Evolutionary conservation across 305 asterid species (phyloP).

Genomic region (Fraxinus floribunda): DNA sequence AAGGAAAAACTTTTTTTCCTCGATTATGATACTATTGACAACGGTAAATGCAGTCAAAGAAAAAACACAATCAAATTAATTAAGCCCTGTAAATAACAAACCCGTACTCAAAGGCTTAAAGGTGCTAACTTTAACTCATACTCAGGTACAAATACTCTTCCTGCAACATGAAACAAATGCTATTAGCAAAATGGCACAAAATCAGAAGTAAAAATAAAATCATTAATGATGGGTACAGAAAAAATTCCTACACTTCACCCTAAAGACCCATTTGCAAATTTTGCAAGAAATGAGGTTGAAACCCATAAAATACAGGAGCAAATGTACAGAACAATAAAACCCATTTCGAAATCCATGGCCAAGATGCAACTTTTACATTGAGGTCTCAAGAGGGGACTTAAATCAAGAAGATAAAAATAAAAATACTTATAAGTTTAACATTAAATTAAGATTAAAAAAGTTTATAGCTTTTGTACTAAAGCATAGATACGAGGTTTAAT

Average conservation of each 20-base stretch:
- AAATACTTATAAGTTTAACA: neutral
- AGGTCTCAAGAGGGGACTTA: neutral
- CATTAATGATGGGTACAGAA: neutral
- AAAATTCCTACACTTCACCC: slow-evolving; percentile 28
- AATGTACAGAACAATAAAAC: neutral
- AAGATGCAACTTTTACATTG: neutral
- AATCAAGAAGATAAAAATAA: neutral
- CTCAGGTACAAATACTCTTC: slow-evolving; percentile 11
- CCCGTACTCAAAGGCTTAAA: slow-evolving; percentile 2
- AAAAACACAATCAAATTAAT: slow-evolving; percentile 7
- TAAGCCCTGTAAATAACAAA: slow-evolving; percentile 17
- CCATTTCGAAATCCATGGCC: neutral
- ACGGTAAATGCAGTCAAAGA: neutral
- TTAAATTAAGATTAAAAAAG: neutral
- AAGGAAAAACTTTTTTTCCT: neutral
- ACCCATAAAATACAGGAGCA: neutral
- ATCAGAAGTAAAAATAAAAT: neutral
- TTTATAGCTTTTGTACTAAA: neutral
- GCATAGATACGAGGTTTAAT: neutral
- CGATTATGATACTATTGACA: neutral
- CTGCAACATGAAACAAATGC: slow-evolving; percentile 34
- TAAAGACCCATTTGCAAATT: slow-evolving; percentile 12
- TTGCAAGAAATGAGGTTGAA: neutral
- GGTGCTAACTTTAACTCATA: slow-evolving; percentile 14
- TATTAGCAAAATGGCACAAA: slow-evolving; percentile 12